Evolutionary conservation across 306 rosid genomes (phyloP).

Genomic region (Arachis stenosperma): DNA sequence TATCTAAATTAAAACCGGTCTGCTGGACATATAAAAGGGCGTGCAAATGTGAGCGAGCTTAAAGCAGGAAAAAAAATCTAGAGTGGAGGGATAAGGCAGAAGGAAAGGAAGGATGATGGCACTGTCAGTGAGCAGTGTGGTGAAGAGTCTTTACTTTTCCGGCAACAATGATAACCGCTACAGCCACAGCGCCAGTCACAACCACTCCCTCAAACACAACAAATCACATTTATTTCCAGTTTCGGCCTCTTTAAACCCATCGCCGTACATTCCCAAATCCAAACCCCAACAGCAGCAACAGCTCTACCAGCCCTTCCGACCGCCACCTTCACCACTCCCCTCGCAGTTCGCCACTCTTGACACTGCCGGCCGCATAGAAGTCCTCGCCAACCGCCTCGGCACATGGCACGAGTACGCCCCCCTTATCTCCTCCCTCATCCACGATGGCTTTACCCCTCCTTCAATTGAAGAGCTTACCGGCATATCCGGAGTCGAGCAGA

Average conservation of each 20-base stretch:
- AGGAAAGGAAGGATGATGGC: not conserved
- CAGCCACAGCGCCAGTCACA: not conserved
- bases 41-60: not conserved
- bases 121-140: not conserved
- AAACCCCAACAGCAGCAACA: constrained; percentile 36
- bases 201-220: not conserved
- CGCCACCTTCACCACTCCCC: constrained; percentile 71
- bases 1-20: too few species aligned
- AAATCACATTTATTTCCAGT: not conserved
- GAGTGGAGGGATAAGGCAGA: not conserved
- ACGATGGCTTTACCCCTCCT: constrained; percentile 76
- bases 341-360: constrained; percentile 60
- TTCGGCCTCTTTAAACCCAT: constrained; percentile 29
- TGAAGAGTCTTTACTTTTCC: not conserved
- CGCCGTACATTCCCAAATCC: not conserved
- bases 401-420: constrained; percentile 85
- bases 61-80: not conserved
- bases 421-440: constrained; percentile 59
- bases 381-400: constrained; percentile 80
- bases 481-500: constrained; percentile 75
- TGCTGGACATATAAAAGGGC: too few species aligned
- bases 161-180: not conserved
- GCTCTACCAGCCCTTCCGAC: constrained; percentile 85
- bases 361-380: constrained; percentile 45
- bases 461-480: constrained; percentile 78